A percentile compares a stretch with the other conserved stretches of the same genome.
These are phyloP conservation scores for Aspergillus ustus DNA, from an alignment of 2,329 filamentous ascomycete genomes.

Conservation along the genomic window DNA sequence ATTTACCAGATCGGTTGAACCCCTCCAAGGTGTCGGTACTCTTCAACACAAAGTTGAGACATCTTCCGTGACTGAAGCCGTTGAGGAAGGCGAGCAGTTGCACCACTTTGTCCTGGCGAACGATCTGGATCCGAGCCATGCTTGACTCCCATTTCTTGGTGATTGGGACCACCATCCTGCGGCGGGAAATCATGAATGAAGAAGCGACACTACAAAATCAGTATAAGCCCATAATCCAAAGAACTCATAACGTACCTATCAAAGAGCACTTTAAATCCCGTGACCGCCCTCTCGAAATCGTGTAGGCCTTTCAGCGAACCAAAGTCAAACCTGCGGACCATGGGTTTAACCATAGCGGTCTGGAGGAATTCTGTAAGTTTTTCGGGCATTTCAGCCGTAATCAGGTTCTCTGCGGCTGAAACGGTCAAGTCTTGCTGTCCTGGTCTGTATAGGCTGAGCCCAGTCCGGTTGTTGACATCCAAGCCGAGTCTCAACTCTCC, in stretches of 20 bases:
- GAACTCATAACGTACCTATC: constrained; percentile 54
- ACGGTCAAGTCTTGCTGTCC: constrained; percentile 78
- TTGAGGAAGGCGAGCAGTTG: constrained; percentile 87
- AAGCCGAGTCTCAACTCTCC: constrained; percentile 73
- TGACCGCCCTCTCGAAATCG: constrained; percentile 76
- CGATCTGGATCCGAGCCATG: constrained; percentile 78
- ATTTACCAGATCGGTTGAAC: constrained; percentile 67
- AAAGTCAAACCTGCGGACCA: constrained; percentile 74
- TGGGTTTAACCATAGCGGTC: constrained; percentile 60
- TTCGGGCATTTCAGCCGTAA: constrained; percentile 64
- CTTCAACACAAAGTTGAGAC: constrained; percentile 87
- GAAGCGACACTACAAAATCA: constrained; percentile 59
- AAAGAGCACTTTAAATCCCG: constrained; percentile 76
- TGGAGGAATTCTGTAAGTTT: constrained; percentile 69
- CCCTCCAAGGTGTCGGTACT: constrained; percentile 81
- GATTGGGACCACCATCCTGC: constrained; percentile 87
- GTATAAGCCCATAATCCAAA: background rate
- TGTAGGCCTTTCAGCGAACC: constrained; percentile 68
- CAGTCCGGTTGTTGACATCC: constrained; percentile 64
- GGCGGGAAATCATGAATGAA: constrained; percentile 79
- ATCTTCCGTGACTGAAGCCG: constrained; percentile 82
- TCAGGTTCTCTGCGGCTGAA: constrained; percentile 71
- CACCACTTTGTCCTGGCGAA: constrained; percentile 73
- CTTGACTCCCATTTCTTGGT: constrained; percentile 92
- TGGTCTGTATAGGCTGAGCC: constrained; percentile 70